phyloP scores from a whole-genome alignment of 2,329 filamentous ascomycete genomes.

The Talaromyces sp. region DNA sequence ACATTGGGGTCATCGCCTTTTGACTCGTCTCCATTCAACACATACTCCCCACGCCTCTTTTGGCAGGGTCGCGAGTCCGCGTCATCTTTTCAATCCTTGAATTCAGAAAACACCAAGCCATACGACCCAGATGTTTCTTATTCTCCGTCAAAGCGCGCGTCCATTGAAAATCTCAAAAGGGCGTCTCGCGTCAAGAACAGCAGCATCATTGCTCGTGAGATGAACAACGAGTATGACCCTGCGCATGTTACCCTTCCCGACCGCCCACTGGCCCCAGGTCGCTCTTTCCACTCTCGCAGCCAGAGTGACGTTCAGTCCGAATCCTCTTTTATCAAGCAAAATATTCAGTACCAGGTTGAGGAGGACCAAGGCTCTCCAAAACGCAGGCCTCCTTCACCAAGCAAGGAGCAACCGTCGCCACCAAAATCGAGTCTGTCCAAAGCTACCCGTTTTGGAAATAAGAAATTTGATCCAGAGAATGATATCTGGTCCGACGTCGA shows the following conservation, averaged over 20 bases:
- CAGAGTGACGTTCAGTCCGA: conserved; percentile 64
- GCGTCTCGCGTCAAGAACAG: conserved; percentile 96
- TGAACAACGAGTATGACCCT: conserved; percentile 88
- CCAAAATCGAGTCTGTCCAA: conserved; percentile 83
- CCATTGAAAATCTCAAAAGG: conserved; percentile 90
- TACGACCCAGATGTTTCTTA: conserved; percentile 57
- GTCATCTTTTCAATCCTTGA: conserved; percentile 56
- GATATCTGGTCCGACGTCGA: conserved; percentile 64
- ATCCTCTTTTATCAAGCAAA: conserved; percentile 17
- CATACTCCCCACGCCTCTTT: conserved; percentile 74
- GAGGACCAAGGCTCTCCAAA: conserved; percentile 7
- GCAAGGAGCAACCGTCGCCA: conserved; percentile 69
- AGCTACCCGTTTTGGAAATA: conserved; percentile 53
- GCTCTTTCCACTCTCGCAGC: conserved; percentile 52
- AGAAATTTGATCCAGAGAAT: conserved; percentile 63
- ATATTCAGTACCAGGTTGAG: conserved; percentile 10
- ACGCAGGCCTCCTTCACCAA: conserved; percentile 47
- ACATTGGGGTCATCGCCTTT: conserved; percentile 72
- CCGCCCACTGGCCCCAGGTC: conserved; percentile 65
- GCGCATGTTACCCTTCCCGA: conserved; percentile 70
- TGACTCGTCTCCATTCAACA: conserved; percentile 69
- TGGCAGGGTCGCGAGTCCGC: conserved; percentile 74
- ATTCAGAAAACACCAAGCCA: conserved; percentile 62
- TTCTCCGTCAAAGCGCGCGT: conserved; percentile 73
- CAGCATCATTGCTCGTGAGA: conserved; percentile 90